Conservation (phyloP, 164 flowering plant species). For the Malania oleifera region DNA sequence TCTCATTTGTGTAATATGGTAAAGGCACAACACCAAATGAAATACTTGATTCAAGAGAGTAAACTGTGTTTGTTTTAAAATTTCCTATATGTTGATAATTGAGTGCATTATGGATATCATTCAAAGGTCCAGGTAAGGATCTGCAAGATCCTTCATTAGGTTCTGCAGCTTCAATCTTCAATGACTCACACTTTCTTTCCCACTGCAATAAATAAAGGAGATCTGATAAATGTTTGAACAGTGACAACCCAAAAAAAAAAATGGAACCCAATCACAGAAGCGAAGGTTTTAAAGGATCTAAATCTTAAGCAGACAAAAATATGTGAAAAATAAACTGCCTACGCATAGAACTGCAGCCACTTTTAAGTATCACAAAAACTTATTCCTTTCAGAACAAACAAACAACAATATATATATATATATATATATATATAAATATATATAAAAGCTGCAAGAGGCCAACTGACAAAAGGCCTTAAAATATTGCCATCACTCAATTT, state of each 20-base stretch:
- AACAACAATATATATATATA: too few relatives aligned
- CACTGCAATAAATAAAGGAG: slow-evolving; percentile 45
- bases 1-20: slow-evolving; percentile 76
- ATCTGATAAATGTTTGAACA: not conserved
- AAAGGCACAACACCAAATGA: slow-evolving; percentile 85
- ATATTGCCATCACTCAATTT: too few relatives aligned
- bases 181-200: slow-evolving; percentile 51
- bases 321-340: too few relatives aligned
- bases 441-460: too few relatives aligned
- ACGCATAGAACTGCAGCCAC: too few relatives aligned
- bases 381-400: too few relatives aligned
- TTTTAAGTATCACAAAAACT: too few relatives aligned
- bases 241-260: not conserved
- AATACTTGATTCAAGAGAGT: slow-evolving; percentile 32
- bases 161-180: slow-evolving; percentile 32
- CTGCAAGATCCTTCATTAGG: slow-evolving; percentile 27
- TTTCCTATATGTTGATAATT: slow-evolving; percentile 37
- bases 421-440: too few relatives aligned
- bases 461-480: too few relatives aligned
- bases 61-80: slow-evolving; percentile 29
- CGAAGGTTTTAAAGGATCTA: too few relatives aligned
- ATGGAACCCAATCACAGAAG: not conserved
- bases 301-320: too few relatives aligned
- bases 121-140: slow-evolving; percentile 30
- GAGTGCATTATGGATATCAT: slow-evolving; percentile 78